Evolutionary conservation across 1,284 basidiomycete species (phyloP).

Genomic region (Pseudozyma tsukubaensis): DNA sequence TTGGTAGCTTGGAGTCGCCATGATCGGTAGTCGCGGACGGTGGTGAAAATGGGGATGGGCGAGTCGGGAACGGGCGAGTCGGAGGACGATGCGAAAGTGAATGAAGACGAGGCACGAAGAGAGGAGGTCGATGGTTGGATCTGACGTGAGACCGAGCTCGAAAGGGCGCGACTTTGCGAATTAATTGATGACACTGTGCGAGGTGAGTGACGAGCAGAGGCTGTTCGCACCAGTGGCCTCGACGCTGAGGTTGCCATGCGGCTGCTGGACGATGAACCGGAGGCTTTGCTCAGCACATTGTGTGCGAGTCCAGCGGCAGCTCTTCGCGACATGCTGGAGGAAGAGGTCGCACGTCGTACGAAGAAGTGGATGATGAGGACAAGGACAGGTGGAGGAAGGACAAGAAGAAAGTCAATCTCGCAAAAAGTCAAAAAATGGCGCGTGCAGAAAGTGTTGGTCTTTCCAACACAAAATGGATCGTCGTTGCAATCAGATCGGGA

Average conservation of each 20-base stretch:
- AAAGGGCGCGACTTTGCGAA: not conserved
- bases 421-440: not conserved
- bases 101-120: conserved; percentile 9
- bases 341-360: no score
- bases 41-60: conserved; percentile 80
- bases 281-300: not conserved
- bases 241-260: not conserved
- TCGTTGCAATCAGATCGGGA: not conserved
- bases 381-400: not conserved
- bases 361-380: not conserved
- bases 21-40: conserved; percentile 77
- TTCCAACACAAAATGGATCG: not conserved
- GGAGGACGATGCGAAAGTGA: conserved; percentile 18
- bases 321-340: not conserved
- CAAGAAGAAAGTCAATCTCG: not conserved
- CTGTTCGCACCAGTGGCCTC: not conserved
- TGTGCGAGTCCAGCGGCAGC: not conserved
- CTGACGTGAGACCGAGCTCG: not conserved
- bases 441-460: not conserved
- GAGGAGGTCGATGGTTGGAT: not conserved
- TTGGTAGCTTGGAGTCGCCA: conserved; percentile 78
- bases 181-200: not conserved
- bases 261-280: not conserved
- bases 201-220: not conserved
- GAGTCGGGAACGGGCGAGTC: conserved; percentile 66